Base-by-base conservation (phyloP, 352 stramenopile genomes). In the Globisporangium nodosum region DNA sequence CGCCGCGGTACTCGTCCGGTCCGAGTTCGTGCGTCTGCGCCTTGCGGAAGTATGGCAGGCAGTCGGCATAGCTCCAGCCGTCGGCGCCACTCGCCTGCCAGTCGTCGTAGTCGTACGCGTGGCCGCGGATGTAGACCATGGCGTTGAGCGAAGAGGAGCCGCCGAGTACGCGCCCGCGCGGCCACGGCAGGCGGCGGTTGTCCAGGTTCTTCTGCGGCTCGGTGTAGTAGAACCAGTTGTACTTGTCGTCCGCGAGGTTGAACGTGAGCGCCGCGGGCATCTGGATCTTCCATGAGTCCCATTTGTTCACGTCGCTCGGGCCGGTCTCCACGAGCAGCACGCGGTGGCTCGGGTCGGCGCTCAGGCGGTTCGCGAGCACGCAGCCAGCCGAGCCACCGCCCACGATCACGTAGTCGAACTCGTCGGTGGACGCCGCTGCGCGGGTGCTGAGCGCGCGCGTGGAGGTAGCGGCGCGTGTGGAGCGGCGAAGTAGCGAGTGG, bases 391-490 rank as follows among this genome's bases (percentile, higher is more conserved):
- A 94, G 31, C 93, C 93, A 20, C 71, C 90, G 56, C 93, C 93
- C 20, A 98, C 87, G 54, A 98, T 88, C 46, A 98, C 89, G 69
- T 96, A 98, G 74, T 98, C 91, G 70, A 84, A 92, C 58, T 87
- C 76, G 35, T 61, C 48, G 3, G 55, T 24, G 40, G 61, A 15
- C 5, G n/a, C 7, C 1, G 53, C 48, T 1, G 60, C 58, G 9
- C 27, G 35, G 30, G 61, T 61, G 54, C 63, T 76, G 16, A 79
- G 47, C 1, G 60, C 51, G 39, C 69, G 71, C 7, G 39, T 39
- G 4, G 60, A 20, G 24, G 48, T 18, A 35, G 35, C 27, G 33
- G 51, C 24, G 52, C 49, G 31, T 30, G 37, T 43, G 1, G 18
- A 39, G 54, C 20, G 51, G 13, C 60, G 54, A 27, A 27, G 24